Evolutionary conservation across 257 asterid species (phyloP), one percentile per base, ranked within the genome.

Genomic region (Solanum chiquidenum): DNA sequence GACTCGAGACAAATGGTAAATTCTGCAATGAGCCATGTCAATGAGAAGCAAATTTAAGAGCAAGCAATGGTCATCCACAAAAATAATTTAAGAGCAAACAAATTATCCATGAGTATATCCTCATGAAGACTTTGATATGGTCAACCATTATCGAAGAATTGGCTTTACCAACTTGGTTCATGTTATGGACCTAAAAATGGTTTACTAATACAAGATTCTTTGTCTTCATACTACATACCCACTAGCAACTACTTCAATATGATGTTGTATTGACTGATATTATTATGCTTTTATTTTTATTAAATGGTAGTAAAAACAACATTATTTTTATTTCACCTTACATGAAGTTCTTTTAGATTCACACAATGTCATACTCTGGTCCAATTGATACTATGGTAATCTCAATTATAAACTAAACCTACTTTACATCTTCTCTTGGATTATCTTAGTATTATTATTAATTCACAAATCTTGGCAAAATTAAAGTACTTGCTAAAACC

Each of bases 1-100:
- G 35, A 76, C 83, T 71, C 38, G 49, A 86, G 71, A 86, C 72
- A 86, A 83, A 87, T 72, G 74, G 87, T 76, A 66, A 34, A 44
- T 66, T 18, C 33, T 14, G 49, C 74, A 33, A 29, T 58, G 83
- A 86, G 73, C 88, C 88, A 80, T 46, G 85, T 35, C 40, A 46
- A 29, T 27, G n/a, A 80, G 68, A 46, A 80, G 85, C 27, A 80
- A 80, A 49, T n/a, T 46, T 46, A 9, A 46, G 68, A 46, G 35
- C 68, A 52, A 52, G 62, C 62, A 6, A 52, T 0, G 9, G 0
- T 52, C 4, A 52, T 52, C 62, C 62, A 52, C 18, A 52, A 52
- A 52, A 18, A 16, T 52, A 52, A 52, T 52, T 18, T 52, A 52
- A 52, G 62, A 18, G 62, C 0, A 46, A 80, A 7, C 29, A 80